These are phyloP conservation scores for Trichoderma koningii DNA, from an alignment of 2,329 filamentous ascomycete genomes.

Conservation along the genomic window DNA sequence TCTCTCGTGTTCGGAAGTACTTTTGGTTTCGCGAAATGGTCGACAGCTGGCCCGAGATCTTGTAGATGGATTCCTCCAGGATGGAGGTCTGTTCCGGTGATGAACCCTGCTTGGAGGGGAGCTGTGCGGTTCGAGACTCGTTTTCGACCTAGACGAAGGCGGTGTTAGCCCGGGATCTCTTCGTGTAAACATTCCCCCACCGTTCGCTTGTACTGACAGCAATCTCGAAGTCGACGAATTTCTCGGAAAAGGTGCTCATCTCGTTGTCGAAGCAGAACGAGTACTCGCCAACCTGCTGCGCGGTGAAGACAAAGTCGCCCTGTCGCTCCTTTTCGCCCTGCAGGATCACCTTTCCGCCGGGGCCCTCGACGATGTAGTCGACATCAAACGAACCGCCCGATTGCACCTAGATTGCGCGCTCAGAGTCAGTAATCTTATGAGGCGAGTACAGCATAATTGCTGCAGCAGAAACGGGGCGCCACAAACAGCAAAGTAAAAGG, in stretches of 20 bases:
- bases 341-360: slow-evolving; percentile 77
- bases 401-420: slow-evolving; percentile 70
- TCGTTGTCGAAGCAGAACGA: slow-evolving; percentile 98
- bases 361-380: slow-evolving; percentile 85
- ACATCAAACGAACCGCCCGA: slow-evolving; percentile 97
- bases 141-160: slow-evolving; percentile 73
- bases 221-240: slow-evolving; percentile 97
- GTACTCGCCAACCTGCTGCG: slow-evolving; percentile 84
- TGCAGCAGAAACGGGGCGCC: background rate
- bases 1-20: slow-evolving; percentile 98
- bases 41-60: slow-evolving; percentile 87
- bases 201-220: slow-evolving; percentile 51
- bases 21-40: slow-evolving; percentile 97
- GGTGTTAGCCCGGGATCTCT: slow-evolving; percentile 6
- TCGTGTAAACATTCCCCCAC: background rate
- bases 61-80: slow-evolving; percentile 93
- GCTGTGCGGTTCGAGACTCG: slow-evolving; percentile 70
- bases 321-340: slow-evolving; percentile 89
- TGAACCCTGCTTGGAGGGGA: slow-evolving; percentile 87
- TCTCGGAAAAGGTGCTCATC: slow-evolving; percentile 97
- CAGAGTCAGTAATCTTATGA: background rate
- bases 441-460: background rate
- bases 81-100: slow-evolving; percentile 84
- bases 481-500: slow-evolving; percentile 96
- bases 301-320: slow-evolving; percentile 97